A percentile compares a stretch with the other conserved stretches of the same genome.
These are phyloP conservation scores for Tanacetum coccineum DNA, from an alignment of 129 eudicot species.

Conservation along the genomic window DNA sequence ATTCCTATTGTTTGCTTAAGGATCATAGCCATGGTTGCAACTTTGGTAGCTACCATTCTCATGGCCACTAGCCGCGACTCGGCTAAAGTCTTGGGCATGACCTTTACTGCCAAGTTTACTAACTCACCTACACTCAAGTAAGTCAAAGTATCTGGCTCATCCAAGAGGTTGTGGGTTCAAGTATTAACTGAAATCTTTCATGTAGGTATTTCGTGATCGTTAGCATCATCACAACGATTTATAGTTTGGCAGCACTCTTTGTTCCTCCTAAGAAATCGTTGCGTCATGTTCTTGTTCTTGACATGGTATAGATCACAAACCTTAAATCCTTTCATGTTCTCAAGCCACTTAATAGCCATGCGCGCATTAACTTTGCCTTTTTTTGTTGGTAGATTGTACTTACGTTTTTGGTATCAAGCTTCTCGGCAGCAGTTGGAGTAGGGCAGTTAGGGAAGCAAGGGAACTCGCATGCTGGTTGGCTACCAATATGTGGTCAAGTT, in stretches of 20 bases:
- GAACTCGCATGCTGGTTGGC: slow-evolving; percentile 88
- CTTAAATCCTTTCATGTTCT: neutral
- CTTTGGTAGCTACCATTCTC: slow-evolving; percentile 48
- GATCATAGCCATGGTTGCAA: slow-evolving; percentile 64
- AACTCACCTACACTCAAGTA: slow-evolving; percentile 84
- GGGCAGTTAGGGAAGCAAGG: slow-evolving; percentile 81
- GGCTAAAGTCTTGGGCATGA: slow-evolving; percentile 57
- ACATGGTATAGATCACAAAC: slow-evolving; percentile 72
- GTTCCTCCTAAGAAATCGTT: slow-evolving; percentile 46
- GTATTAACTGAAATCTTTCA: neutral
- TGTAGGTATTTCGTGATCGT: slow-evolving; percentile 76
- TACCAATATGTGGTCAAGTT: slow-evolving; percentile 89
- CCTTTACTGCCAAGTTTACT: slow-evolving; percentile 71
- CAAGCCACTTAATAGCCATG: neutral
- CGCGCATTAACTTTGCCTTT: neutral
- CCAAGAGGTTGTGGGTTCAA: neutral
- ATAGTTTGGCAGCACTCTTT: slow-evolving; percentile 54
- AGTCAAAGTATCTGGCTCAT: neutral
- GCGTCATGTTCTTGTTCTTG: slow-evolving; percentile 55
- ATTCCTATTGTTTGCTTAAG: slow-evolving; percentile 57
- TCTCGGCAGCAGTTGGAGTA: slow-evolving; percentile 81
- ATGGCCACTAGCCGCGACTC: slow-evolving; percentile 78
- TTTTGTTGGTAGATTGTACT: slow-evolving; percentile 39
- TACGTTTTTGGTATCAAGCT: slow-evolving; percentile 57
- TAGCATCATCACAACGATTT: slow-evolving; percentile 54